Conservation (phyloP, 83 land plant species). For the Isoetes engelmannii region DNA sequence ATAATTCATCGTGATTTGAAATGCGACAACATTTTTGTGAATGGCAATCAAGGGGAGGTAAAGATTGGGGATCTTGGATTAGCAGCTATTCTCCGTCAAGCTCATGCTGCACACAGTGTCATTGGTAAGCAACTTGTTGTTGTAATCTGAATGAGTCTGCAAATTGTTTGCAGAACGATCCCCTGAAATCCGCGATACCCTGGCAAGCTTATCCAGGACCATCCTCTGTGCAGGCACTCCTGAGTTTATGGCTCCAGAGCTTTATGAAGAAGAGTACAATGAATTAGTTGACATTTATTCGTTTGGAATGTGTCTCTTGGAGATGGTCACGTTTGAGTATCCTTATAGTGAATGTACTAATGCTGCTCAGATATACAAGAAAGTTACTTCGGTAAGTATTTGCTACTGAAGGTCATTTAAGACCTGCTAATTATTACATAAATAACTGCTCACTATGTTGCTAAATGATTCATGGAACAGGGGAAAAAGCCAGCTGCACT, state of each 20-base stretch:
- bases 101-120: background rate
- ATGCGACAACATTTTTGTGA: constrained; percentile 17
- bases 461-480: constrained; percentile 19
- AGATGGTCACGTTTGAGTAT: constrained; percentile 9
- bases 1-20: constrained; percentile 14
- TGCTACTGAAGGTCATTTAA: too few relatives aligned
- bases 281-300: constrained; percentile 16
- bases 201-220: background rate
- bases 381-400: background rate
- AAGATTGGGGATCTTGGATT: constrained; percentile 13
- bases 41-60: constrained; percentile 10
- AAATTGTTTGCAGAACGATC: too few relatives aligned
- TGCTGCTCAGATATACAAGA: background rate
- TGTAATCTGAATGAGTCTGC: too few relatives aligned
- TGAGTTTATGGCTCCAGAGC: constrained; percentile 14
- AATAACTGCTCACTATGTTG: too few relatives aligned
- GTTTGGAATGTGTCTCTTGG: constrained; percentile 19
- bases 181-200: background rate
- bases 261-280: constrained; percentile 6
- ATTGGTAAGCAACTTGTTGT: too few relatives aligned
- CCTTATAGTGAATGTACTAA: constrained; percentile 11
- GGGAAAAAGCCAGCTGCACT: constrained; percentile 77
- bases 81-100: background rate
- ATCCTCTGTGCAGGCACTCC: constrained; percentile 2
- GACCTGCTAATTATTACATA: too few relatives aligned